Base-by-base conservation (phyloP, 306 rosid genomes). In the Nissolia schottii region DNA sequence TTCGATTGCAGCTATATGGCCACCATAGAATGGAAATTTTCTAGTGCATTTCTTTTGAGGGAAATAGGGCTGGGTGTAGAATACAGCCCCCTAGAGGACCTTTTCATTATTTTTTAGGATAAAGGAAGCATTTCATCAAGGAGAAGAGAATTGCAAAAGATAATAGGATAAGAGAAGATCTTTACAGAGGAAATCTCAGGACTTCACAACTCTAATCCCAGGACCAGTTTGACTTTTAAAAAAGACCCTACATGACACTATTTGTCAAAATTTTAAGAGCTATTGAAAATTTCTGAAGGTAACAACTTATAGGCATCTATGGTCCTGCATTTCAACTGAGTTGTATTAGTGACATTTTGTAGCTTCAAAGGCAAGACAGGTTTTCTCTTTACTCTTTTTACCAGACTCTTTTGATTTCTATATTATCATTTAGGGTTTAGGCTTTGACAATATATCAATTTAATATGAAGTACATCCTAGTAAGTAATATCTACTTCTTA, bases 201-300 rank as follows among this genome's bases (percentile, higher is more conserved):
- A 55, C 57, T 60, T 18, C 53, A 74, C 28, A 72, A 66, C 14
- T 70, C 34, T 49, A 67, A 73, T 15, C 12, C 4, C 50, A 37
- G 46, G 14, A 40, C 76, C 50, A 40, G 64, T 71, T 76, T 60
- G n/a, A n/a, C n/a, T n/a, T n/a, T n/a, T n/a, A n/a, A 41, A 54
- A 60, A 18, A 55, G 60, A 62, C 25, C n/a, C n/a, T n/a, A n/a
- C n/a, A n/a, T n/a, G n/a, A n/a, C n/a, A n/a, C n/a, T n/a, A n/a
- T n/a, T n/a, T 3, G 11, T 40, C 29, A 58, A 45, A 65, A 73
- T 58, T 45, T n/a, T 46, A 62, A 56, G 35, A 73, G 12, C 32
- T 16, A 43, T 46, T 62, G 27, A 34, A 65, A 71, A 25, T 20
- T 73, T 73, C 40, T 20, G 5, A 57, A 64, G 64, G 64, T 18